phyloP scores from a whole-genome alignment of 805 yeast genomes.

The Starmerella vitae region DNA sequence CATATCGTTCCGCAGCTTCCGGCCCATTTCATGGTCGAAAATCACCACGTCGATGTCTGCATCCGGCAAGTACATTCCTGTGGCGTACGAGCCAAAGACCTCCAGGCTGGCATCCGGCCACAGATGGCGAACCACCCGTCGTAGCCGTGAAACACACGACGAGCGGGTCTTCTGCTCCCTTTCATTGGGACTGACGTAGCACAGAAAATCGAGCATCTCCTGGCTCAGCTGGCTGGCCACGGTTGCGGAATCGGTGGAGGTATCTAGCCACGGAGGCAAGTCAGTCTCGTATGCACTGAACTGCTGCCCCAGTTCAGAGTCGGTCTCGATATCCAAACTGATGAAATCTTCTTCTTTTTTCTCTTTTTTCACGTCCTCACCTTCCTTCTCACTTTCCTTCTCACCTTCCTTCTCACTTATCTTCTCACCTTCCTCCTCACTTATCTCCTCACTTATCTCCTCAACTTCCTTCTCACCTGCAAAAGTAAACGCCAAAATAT shows the following conservation, averaged over 20 bases:
- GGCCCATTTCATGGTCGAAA: conserved; percentile 32
- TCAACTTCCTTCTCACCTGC: neutral
- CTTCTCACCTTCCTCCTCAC: neutral
- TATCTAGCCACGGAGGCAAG: neutral
- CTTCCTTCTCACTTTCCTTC: neutral
- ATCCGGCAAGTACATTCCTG: conserved; percentile 84
- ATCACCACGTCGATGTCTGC: conserved; percentile 93
- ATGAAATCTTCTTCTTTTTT: conserved; percentile 7
- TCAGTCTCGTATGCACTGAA: conserved; percentile 9
- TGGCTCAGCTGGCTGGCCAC: conserved; percentile 72
- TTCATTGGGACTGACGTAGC: conserved; percentile 72
- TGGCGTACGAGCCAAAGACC: conserved; percentile 90
- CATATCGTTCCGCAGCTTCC: conserved; percentile 45
- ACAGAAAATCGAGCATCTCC: conserved; percentile 74
- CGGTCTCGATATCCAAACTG: conserved; percentile 9
- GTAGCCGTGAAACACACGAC: conserved; percentile 45
- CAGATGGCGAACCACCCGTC: conserved; percentile 36
- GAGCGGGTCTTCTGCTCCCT: conserved; percentile 60
- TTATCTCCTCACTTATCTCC: neutral
- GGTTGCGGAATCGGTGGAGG: neutral
- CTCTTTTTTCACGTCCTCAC: conserved; percentile 1
- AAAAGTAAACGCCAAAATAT: conserved; percentile 2
- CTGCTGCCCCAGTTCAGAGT: conserved; percentile 11
- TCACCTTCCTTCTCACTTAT: neutral
- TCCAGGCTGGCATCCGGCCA: conserved; percentile 74